phyloP scores from a whole-genome alignment of 495 filamentous ascomycete species.

The Astrothelium subdiscretum region DNA sequence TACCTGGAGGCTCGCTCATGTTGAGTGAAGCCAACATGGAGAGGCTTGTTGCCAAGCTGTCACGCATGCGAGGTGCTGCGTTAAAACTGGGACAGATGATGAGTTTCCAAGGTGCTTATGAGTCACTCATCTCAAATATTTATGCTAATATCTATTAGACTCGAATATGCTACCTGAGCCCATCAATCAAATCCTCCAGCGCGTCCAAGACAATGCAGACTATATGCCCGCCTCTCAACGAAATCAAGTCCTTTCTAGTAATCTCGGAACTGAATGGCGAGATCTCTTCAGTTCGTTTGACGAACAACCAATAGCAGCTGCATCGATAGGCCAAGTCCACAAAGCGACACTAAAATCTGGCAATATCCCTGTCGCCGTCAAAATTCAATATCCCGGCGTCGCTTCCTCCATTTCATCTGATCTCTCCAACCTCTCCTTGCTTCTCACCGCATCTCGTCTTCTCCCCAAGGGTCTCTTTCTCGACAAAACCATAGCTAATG shows the following conservation, averaged over 20 bases:
- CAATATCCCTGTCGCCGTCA: slow-evolving; percentile 73
- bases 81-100: slow-evolving; percentile 97
- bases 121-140: slow-evolving; percentile 2
- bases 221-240: slow-evolving; percentile 95
- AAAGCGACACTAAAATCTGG: slow-evolving; percentile 66
- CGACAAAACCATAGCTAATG: slow-evolving; percentile 95
- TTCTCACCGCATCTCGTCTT: slow-evolving; percentile 79
- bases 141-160: slow-evolving; percentile 37
- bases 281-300: slow-evolving; percentile 74
- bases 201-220: slow-evolving; percentile 92
- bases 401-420: slow-evolving; percentile 92
- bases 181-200: slow-evolving; percentile 76
- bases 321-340: slow-evolving; percentile 97
- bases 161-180: slow-evolving; percentile 85
- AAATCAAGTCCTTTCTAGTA: slow-evolving; percentile 63
- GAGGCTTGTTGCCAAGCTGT: slow-evolving; percentile 79
- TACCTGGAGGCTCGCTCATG: slow-evolving; percentile 61
- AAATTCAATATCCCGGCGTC: slow-evolving; percentile 97
- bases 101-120: slow-evolving; percentile 67
- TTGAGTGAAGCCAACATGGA: slow-evolving; percentile 85
- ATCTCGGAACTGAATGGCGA: slow-evolving; percentile 78
- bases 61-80: slow-evolving; percentile 93
- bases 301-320: slow-evolving; percentile 85
- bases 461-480: slow-evolving; percentile 87
- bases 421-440: slow-evolving; percentile 78